Evolutionary conservation across 78 protist genomes (phyloP).

Genomic region (Blattamonas nauphoetae): DNA sequence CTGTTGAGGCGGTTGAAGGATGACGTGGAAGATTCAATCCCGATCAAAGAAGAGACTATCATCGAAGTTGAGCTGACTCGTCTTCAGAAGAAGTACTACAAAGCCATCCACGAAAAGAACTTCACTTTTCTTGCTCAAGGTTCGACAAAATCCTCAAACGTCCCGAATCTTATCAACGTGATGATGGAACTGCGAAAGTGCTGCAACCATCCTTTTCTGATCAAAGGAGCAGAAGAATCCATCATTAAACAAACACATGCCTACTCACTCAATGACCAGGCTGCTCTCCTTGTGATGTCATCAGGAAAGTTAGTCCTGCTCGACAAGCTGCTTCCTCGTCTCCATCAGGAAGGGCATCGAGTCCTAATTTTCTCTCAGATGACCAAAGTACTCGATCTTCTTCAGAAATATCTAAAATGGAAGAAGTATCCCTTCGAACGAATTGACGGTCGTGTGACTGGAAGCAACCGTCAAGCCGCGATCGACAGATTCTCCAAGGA

Average conservation of each 20-base stretch:
- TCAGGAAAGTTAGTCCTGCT: background rate
- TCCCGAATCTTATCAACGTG: slow-evolving; percentile 53
- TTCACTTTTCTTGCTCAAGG: background rate
- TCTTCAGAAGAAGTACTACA: slow-evolving; percentile 44
- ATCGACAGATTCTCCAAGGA: background rate
- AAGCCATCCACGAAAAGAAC: background rate
- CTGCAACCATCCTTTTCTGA: slow-evolving; percentile 84
- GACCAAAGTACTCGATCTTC: slow-evolving; percentile 13
- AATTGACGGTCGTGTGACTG: background rate
- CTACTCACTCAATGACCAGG: background rate
- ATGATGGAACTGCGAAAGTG: slow-evolving; percentile 78
- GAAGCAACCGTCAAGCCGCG: background rate
- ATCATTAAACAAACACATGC: background rate
- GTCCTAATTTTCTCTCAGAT: slow-evolving; percentile 41
- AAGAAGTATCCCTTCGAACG: background rate
- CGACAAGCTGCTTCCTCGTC: background rate
- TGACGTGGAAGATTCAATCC: slow-evolving; percentile 78
- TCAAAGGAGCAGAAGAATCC: slow-evolving; percentile 49
- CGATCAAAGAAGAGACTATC: slow-evolving; percentile 91
- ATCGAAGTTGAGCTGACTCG: slow-evolving; percentile 40
- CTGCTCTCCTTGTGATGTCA: background rate
- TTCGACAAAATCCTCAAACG: slow-evolving; percentile 18
- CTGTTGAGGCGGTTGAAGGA: slow-evolving; percentile 79
- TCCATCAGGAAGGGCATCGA: slow-evolving; percentile 43
- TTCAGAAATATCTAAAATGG: slow-evolving; percentile 31